phyloP scores from a whole-genome alignment of 768 basidiomycete genomes.

The Naganishia antarctica region DNA sequence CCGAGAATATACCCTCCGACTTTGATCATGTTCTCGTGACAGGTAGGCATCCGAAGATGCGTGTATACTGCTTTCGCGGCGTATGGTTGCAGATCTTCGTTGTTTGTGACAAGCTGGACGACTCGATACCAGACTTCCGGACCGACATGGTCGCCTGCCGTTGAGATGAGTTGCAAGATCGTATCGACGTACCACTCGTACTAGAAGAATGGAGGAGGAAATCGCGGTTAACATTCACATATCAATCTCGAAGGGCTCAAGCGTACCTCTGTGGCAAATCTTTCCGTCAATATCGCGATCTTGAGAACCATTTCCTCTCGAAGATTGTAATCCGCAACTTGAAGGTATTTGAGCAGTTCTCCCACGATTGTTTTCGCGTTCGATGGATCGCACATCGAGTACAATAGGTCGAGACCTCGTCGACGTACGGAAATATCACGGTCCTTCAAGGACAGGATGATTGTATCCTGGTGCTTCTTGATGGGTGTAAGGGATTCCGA shows the following conservation, averaged over 20 bases:
- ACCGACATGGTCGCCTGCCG: conserved; percentile 96
- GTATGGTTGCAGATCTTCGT: conserved; percentile 93
- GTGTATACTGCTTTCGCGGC: conserved; percentile 88
- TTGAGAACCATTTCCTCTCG: conserved; percentile 99
- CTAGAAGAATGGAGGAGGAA: conserved; percentile 38
- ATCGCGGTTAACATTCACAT: background rate
- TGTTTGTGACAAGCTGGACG: conserved; percentile 96
- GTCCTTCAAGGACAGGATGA: conserved; percentile 88
- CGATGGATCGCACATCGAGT: conserved; percentile 98
- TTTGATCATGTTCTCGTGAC: conserved; percentile 71
- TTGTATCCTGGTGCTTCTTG: conserved; percentile 92
- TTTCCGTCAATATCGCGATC: conserved; percentile 97
- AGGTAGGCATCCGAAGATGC: conserved; percentile 74
- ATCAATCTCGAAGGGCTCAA: background rate
- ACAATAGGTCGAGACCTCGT: conserved; percentile 87
- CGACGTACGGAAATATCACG: conserved; percentile 95
- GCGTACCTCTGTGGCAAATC: conserved; percentile 72
- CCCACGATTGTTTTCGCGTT: conserved; percentile 95
- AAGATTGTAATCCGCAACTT: conserved; percentile 91
- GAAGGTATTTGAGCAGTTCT: conserved; percentile 85
- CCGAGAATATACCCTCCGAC: conserved; percentile 95
- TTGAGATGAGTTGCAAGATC: conserved; percentile 87
- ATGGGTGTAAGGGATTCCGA: conserved; percentile 85
- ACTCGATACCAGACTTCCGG: conserved; percentile 99
- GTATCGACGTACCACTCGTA: conserved; percentile 99